These are phyloP conservation scores for Prunus persica DNA, from an alignment of 306 rosid genomes.

Conservation along the genomic window DNA sequence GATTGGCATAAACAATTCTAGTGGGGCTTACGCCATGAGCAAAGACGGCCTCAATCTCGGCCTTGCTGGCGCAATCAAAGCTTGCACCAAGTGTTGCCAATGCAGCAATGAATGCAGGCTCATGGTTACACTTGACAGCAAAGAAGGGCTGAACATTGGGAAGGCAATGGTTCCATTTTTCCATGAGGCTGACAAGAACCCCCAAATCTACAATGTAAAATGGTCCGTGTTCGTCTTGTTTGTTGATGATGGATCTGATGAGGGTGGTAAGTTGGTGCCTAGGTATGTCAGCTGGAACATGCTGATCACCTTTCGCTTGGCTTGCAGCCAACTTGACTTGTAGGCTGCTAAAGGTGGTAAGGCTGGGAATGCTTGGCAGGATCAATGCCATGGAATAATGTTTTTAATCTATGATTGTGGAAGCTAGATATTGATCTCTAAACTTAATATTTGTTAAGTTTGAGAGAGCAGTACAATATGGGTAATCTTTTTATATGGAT, in stretches of 20 bases:
- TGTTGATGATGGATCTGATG: constrained; percentile 17
- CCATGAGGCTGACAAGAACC: not conserved
- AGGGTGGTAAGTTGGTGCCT: not conserved
- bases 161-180: constrained; percentile 10
- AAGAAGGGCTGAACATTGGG: constrained; percentile 1
- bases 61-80: constrained; percentile 18
- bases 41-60: constrained; percentile 14
- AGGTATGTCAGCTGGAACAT: not conserved
- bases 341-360: not conserved
- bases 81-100: constrained; percentile 14
- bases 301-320: not conserved
- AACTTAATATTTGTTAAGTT: not conserved
- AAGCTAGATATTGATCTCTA: not conserved
- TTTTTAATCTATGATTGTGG: not conserved
- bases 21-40: not conserved
- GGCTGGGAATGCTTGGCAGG: not conserved
- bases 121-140: constrained; percentile 17
- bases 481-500: not conserved
- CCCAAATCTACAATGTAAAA: constrained; percentile 14
- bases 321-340: constrained; percentile 3
- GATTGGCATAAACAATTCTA: constrained; percentile 18
- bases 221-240: constrained; percentile 4
- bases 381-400: not conserved
- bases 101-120: constrained; percentile 8
- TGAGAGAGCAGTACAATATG: not conserved